These are phyloP conservation scores for Sequoiadendron giganteum DNA, from an alignment of 75 land plant genomes.

Conservation along the genomic window DNA sequence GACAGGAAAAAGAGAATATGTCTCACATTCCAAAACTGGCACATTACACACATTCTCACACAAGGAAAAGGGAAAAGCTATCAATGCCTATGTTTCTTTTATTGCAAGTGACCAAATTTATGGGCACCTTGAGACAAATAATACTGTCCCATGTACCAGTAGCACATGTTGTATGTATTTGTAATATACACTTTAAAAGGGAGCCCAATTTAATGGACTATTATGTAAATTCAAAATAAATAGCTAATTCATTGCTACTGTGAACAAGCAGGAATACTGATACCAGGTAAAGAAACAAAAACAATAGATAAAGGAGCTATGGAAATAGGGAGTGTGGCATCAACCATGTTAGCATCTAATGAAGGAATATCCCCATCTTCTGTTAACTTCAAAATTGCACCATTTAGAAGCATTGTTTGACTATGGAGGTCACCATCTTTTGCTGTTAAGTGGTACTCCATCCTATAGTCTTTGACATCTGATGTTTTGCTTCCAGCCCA, in stretches of 20 bases:
- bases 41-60: background rate
- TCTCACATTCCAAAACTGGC: background rate
- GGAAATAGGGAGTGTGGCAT: constrained; percentile 23
- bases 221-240: background rate
- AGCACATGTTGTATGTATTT: background rate
- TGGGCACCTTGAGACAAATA: background rate
- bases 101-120: background rate
- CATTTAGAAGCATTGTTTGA: constrained; percentile 62
- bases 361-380: constrained; percentile 42
- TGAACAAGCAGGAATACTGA: constrained; percentile 33
- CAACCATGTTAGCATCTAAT: constrained; percentile 21
- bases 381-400: constrained; percentile 27
- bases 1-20: background rate
- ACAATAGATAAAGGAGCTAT: constrained; percentile 60
- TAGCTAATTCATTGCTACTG: background rate
- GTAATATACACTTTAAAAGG: background rate
- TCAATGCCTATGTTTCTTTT: background rate
- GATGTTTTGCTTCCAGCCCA: constrained; percentile 26
- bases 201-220: background rate
- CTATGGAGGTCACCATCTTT: constrained; percentile 40
- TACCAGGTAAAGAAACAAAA: constrained; percentile 48
- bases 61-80: background rate
- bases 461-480: background rate
- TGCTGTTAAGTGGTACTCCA: constrained; percentile 54
- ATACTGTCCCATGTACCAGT: background rate